A percentile compares a stretch with the other conserved stretches of the same genome.
These are phyloP conservation scores for Epichloe typhina DNA, from an alignment of 2,329 filamentous ascomycete genomes.

Conservation along the genomic window DNA sequence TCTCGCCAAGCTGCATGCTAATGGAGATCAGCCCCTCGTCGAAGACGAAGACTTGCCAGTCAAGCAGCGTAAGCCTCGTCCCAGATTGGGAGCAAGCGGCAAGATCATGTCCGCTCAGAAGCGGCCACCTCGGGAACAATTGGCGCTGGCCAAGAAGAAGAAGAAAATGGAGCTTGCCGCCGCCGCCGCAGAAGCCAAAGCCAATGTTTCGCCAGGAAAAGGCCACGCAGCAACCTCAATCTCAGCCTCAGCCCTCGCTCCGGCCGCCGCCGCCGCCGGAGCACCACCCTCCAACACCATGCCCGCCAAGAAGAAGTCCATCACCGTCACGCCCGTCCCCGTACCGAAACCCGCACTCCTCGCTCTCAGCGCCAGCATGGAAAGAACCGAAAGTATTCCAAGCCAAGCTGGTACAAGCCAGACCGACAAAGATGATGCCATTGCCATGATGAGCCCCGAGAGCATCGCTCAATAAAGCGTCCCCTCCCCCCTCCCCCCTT, in stretches of 20 bases:
- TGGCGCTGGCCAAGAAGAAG: conserved; percentile 76
- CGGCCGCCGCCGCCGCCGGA: background rate
- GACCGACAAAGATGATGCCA: conserved; percentile 53
- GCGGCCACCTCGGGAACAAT: conserved; percentile 67
- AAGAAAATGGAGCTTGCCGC: conserved; percentile 54
- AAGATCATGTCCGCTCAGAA: conserved; percentile 82
- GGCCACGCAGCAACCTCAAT: conserved; percentile 12
- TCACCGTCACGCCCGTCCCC: conserved; percentile 22
- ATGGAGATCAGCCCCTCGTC: conserved; percentile 64
- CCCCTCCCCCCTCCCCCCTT: background rate
- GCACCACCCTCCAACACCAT: conserved; percentile 24
- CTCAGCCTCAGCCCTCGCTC: background rate
- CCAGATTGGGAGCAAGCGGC: conserved; percentile 55
- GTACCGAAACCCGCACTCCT: conserved; percentile 26
- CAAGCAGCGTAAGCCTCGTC: conserved; percentile 71
- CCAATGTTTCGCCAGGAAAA: conserved; percentile 24
- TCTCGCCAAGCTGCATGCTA: conserved; percentile 73
- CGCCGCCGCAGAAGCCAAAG: conserved; percentile 36
- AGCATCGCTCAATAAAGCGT: conserved; percentile 44
- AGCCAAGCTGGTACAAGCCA: conserved; percentile 46
- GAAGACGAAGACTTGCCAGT: conserved; percentile 91
- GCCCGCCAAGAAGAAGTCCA: conserved; percentile 40
- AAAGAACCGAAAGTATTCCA: conserved; percentile 43
- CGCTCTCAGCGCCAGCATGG: conserved; percentile 38
- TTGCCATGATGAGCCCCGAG: conserved; percentile 76